Evolutionary conservation across 306 rosid genomes (phyloP), one percentile per base, ranked within the genome.

Genomic region (Sphenostylis stenocarpa): DNA sequence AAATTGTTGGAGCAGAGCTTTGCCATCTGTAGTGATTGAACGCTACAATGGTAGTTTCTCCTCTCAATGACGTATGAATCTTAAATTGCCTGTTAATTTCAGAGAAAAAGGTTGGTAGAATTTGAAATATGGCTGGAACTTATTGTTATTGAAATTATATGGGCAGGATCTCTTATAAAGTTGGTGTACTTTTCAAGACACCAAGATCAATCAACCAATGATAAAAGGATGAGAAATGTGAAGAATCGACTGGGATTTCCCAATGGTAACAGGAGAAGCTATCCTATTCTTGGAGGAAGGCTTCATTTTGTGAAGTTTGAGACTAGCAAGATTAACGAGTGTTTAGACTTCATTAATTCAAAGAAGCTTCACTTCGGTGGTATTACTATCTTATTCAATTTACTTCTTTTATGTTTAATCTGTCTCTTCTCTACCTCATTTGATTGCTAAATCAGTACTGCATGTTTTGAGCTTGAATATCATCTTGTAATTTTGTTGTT

Each of bases 231-330:
- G 80, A 86, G 65, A 75, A 88, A 69, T 70, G 23, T 81, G 77
- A 87, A 81, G 85, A 88, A 86, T 49, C 77, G 78, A 34, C 76
- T 88, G 80, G 97, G 89, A 39, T 73, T 90, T 63, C 78, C 86
- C 49, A 90, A 72, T 44, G 90, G 92, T 66, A 84, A 51, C 79
- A 82, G 96, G 80, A 88, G 92, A 84, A 92, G 86, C 87, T 90
- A 79, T 73, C 97, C 96, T 28, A 79, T 92, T 87, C 96, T 92
- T 45, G 97, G 97, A 19, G 97, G 97, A 81, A 85, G 93, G 84
- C 96, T 90, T 77, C 96, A 92, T 82, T 92, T 90, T 88, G 93
- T 92, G 83, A 92, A 90, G 87, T 92, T 92, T 67, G 97, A 92
- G 80, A 92, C 97, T 1, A 81, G 52, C 90, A 90, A 92, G 89